Percentiles rank a stretch among this genome's conserved stretches.
These are phyloP conservation scores for Periconia sp. DNA, from an alignment of 2,329 filamentous ascomycete species.

Conservation along the genomic window DNA sequence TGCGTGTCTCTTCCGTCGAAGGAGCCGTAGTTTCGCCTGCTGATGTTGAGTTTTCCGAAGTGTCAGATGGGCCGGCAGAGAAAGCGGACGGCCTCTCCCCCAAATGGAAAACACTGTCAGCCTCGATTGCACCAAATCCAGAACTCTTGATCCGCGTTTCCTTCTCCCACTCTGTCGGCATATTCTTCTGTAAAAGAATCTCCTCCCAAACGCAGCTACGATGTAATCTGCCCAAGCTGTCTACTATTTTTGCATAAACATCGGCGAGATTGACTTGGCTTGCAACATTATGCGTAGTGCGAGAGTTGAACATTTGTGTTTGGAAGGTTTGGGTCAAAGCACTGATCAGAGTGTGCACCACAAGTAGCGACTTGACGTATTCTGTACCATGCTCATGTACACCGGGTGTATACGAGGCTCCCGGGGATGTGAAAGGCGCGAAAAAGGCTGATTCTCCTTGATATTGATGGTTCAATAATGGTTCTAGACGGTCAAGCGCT, in stretches of 20 bases:
- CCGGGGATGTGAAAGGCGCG: conserved; percentile 56
- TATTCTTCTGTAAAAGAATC: conserved; percentile 69
- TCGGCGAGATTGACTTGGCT: conserved; percentile 81
- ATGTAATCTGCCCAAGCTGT: conserved; percentile 75
- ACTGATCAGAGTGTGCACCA: conserved; percentile 73
- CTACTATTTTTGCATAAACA: conserved; percentile 74
- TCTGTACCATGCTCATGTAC: conserved; percentile 65
- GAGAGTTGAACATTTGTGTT: conserved; percentile 61
- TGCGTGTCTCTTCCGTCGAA: conserved; percentile 22
- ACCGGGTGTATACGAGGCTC: conserved; percentile 35
- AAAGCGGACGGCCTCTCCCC: conserved; percentile 22
- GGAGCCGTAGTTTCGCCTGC: conserved; percentile 8
- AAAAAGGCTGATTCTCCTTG: conserved; percentile 64
- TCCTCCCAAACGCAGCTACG: conserved; percentile 84
- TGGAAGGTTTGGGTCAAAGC: conserved; percentile 75
- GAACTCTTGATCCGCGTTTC: conserved; percentile 47
- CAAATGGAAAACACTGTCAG: conserved; percentile 43
- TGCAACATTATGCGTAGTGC: conserved; percentile 67
- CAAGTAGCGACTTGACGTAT: conserved; percentile 76
- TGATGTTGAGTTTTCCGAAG: conserved; percentile 12
- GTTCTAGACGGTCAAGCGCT: conserved; percentile 67
- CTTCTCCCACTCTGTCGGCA: conserved; percentile 69
- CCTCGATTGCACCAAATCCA: conserved; percentile 43
- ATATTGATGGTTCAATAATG: conserved; percentile 60
- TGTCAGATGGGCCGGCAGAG: conserved; percentile 17